Evolutionary conservation across 257 asterid genomes (phyloP).

Genomic region (Orobanche coerulescens): DNA sequence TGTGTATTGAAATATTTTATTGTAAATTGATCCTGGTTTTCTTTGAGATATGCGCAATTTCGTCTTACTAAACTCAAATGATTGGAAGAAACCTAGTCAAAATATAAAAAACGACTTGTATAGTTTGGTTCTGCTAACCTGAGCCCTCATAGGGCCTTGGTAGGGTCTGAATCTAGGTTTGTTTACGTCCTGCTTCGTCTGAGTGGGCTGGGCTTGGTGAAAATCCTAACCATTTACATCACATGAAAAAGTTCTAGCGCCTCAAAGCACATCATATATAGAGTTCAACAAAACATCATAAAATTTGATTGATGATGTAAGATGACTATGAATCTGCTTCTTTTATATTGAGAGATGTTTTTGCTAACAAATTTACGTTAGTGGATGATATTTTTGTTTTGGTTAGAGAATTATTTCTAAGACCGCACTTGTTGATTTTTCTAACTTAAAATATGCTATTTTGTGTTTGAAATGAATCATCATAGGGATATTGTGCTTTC

Average conservation of each 20-base stretch:
- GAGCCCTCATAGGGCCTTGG: neutral
- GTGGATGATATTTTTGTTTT: conserved; percentile 11
- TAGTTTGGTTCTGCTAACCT: neutral
- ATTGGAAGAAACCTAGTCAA: neutral
- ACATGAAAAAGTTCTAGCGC: neutral
- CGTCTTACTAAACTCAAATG: neutral
- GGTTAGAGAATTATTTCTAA: conserved; percentile 2
- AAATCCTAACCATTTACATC: neutral
- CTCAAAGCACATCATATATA: too few species aligned
- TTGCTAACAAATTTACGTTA: conserved; percentile 7
- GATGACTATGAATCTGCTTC: conserved; percentile 7
- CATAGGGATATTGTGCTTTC: conserved; percentile 90
- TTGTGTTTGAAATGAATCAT: conserved; percentile 25
- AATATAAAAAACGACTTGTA: too few species aligned
- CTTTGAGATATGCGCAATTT: neutral
- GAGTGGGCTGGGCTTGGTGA: neutral
- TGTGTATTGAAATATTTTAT: neutral
- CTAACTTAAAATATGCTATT: conserved; percentile 17
- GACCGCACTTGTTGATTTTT: conserved; percentile 5
- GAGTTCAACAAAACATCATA: neutral
- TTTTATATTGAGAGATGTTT: conserved; percentile 1
- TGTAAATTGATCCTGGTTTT: conserved; percentile 4
- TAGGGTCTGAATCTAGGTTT: neutral
- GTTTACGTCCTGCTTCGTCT: neutral
- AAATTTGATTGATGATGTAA: conserved; percentile 4